Base-by-base conservation (phyloP, 805 yeast genomes). In the Torulaspora indica region DNA sequence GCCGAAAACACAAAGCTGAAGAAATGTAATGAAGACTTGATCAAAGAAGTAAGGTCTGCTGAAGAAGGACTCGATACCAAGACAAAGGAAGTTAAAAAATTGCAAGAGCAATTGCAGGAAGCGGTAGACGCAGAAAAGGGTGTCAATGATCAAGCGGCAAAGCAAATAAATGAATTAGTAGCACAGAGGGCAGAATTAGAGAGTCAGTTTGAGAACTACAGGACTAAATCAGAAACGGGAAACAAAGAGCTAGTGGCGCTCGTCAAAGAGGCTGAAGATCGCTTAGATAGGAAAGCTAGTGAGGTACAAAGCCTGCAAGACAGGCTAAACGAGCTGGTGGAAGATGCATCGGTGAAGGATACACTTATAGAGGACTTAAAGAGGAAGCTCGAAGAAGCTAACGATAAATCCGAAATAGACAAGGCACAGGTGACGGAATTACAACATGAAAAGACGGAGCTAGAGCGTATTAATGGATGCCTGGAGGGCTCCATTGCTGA, bases 341-440 rank as follows among this genome's bases (percentile, higher is more conserved):
- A 34, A 22, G 27, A 18, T 17, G 18, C 27, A 14, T 2, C 9
- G 5, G 32, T 25, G 1, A 49, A 58, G 48, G 55, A 40, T 34
- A 40, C 38, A 5, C 23, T 47, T 35, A 42, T 56, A 18, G 46
- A 47, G 14, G 35, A 44, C 7, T 41, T 64, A 38, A 49, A 56
- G 28, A 48, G 44, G 20, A 61, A 61, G 14, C 49, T 53, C 12
- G 65, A 61, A 33, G 51, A 45, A 12, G 43, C 51, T 0, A 58
- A 58, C 30, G 69, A 66, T 25, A 68, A 66, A 43, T 71, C 67
- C 39, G 53, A 49, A 3, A 65, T 65, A 38, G 54, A 68, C 5
- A 60, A 65, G n/a, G 70, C 73, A 18, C 60, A 73, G 25, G 67
- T 66, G 3, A 48, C 52, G 1, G 61, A 66, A 29, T 62, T 73